phyloP scores from a whole-genome alignment of 2,329 filamentous ascomycete genomes.

The Bimuria novae-zelandiae region DNA sequence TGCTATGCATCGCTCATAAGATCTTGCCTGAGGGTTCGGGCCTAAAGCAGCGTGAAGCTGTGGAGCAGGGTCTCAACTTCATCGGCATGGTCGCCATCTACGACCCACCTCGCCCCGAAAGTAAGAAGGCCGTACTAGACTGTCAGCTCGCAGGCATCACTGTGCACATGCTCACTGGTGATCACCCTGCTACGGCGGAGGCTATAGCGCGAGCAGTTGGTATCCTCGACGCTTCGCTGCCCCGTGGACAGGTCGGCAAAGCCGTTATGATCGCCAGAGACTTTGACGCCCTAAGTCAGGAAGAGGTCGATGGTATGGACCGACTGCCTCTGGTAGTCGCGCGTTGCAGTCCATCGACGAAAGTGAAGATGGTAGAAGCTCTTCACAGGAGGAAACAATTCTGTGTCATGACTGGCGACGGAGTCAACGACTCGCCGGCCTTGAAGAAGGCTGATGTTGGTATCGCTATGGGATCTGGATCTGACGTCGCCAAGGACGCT shows the following conservation, averaged over 20 bases:
- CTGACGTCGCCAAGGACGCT: conserved; percentile 48
- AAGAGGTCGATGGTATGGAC: conserved; percentile 49
- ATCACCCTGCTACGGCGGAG: conserved; percentile 52
- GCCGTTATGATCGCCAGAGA: conserved; percentile 51
- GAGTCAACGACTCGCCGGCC: conserved; percentile 49
- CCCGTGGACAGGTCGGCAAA: conserved; percentile 21
- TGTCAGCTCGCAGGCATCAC: conserved; percentile 54
- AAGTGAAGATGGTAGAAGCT: conserved; percentile 54
- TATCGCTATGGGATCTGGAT: conserved; percentile 49
- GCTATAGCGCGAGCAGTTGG: conserved; percentile 55
- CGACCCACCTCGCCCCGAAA: conserved; percentile 82
- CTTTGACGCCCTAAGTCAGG: conserved; percentile 51
- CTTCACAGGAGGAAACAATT: conserved; percentile 45
- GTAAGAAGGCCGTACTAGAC: conserved; percentile 59
- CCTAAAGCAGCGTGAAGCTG: conserved; percentile 56
- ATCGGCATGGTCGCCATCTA: conserved; percentile 85
- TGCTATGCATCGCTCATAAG: conserved; percentile 46
- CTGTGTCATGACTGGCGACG: conserved; percentile 51
- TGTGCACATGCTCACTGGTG: conserved; percentile 56
- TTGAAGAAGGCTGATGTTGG: conserved; percentile 49
- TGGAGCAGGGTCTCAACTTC: conserved; percentile 73
- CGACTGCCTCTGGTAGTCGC: conserved; percentile 52
- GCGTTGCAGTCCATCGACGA: conserved; percentile 53
- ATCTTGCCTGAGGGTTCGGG: conserved; percentile 30
- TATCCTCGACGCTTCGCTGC: conserved; percentile 40